These are phyloP conservation scores for Inonotus obliquus DNA, from an alignment of 1,284 basidiomycete species.

Conservation along the genomic window DNA sequence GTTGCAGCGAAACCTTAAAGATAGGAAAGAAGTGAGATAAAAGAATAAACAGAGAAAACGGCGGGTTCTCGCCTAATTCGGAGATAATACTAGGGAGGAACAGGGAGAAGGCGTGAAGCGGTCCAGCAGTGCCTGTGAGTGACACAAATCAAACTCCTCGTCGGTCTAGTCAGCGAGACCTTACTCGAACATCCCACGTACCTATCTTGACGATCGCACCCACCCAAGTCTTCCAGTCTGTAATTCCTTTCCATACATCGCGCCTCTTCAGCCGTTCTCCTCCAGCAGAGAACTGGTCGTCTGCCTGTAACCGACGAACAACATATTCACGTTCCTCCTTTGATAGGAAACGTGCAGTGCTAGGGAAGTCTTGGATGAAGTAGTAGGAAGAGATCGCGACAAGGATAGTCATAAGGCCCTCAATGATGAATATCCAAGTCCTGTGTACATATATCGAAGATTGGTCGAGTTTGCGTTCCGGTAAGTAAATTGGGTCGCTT, in stretches of 20 bases:
- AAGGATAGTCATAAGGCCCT: slow-evolving; percentile 61
- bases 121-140: slow-evolving; percentile 57
- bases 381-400: slow-evolving; percentile 63
- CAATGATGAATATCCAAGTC: slow-evolving; percentile 74
- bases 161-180: no score
- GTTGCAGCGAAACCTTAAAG: slow-evolving; percentile 60
- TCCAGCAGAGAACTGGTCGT: slow-evolving; percentile 67
- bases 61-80: slow-evolving; percentile 39
- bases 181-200: no score
- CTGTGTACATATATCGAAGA: no score
- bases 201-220: slow-evolving; percentile 38
- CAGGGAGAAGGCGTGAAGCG: slow-evolving; percentile 67
- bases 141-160: no score
- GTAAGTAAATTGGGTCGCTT: slow-evolving; percentile 4
- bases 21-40: slow-evolving; percentile 13
- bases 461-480: no score
- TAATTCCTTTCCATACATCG: slow-evolving; percentile 55
- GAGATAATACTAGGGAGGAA: slow-evolving; percentile 73
- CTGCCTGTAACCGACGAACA: slow-evolving; percentile 58
- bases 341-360: slow-evolving; percentile 71
- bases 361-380: slow-evolving; percentile 78
- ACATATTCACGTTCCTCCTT: slow-evolving; percentile 65
- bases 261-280: slow-evolving; percentile 59
- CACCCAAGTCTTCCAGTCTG: slow-evolving; percentile 73
- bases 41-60: background rate